Evolutionary conservation across 345 rosid species (phyloP), one percentile per base, ranked within the genome.

Genomic region (Linum tenue): DNA sequence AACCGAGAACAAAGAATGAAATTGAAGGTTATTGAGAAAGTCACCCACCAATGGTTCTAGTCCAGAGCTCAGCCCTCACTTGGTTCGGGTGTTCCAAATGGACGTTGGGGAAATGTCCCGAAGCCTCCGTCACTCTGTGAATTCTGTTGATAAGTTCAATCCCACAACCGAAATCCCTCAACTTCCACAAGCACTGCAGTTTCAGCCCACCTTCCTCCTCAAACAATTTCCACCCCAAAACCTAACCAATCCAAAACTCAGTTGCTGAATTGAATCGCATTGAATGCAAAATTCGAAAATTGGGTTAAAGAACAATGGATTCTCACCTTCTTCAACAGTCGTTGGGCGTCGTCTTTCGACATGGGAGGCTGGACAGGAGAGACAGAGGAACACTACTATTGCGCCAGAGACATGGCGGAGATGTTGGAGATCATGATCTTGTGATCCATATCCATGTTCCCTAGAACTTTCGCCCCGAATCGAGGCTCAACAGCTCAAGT

Each of bases 141-240:
- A 94, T 94, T 79, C 99, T 74, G 66, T 88, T 94, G 50, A 86
- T 67, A 53, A 94, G 99, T 41, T 90, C 99, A 73, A 88, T 86
- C 59, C 92, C 95, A 44, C 89, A 82, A 57, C 76, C 75, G 42
- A 75, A 88, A 75, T 88, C 96, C 69, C 90, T 81, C 73, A 94
- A 73, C 69, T 81, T 94, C 99, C 99, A 94, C 77, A 84, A 69
- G 75, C 97, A 90, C 63, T 82, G 90, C 44, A 94, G 86, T 62
- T 85, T 88, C 31, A 85, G 77, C 48, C 91, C 85, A 0, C 83
- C 83, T 39, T 80, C 86, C 71, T 80, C 86, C 5, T 90, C 96
- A 72, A 88, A 68, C 39, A 94, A 75, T 69, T 92, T 90, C 97
- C 99, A 94, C 14, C 99, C 99, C 56, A 90, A 37, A 59, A 94